Percentiles rank a stretch among this genome's conserved stretches.
phyloP scores from a whole-genome alignment of 1,284 basidiomycete genomes.

The Jaminaea rosea region DNA sequence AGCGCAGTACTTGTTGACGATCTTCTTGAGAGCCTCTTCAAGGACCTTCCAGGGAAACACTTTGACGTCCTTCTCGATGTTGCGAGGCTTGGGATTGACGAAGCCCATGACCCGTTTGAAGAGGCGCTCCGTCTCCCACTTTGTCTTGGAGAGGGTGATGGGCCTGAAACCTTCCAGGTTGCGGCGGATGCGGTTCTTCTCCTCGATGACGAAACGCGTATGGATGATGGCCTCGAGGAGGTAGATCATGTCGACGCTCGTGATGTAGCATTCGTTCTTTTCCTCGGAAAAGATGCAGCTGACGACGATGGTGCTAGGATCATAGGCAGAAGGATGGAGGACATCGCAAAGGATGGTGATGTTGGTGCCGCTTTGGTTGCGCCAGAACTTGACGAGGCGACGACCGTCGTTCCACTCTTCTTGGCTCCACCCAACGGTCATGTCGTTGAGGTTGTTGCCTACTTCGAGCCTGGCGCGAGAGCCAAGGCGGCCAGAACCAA shows the following conservation, averaged over 20 bases:
- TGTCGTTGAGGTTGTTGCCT: conserved; percentile 51
- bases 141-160: conserved; percentile 78
- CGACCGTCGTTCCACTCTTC: conserved; percentile 52
- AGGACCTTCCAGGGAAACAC: conserved; percentile 87
- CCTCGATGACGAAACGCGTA: conserved; percentile 76
- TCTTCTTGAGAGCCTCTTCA: conserved; percentile 74
- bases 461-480: conserved; percentile 41
- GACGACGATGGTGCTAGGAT: conserved; percentile 52
- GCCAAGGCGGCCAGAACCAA: too few relatives aligned
- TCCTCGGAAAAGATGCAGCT: conserved; percentile 85
- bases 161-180: conserved; percentile 88
- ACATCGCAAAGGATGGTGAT: too few relatives aligned
- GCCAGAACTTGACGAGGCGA: conserved; percentile 54
- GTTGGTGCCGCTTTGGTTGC: conserved; percentile 51
- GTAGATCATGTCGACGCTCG: conserved; percentile 89
- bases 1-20: conserved; percentile 72
- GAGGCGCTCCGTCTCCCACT: conserved; percentile 68
- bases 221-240: conserved; percentile 79
- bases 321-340: conserved; percentile 48
- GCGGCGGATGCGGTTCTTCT: conserved; percentile 89
- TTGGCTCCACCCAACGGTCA: conserved; percentile 54
- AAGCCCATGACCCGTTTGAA: conserved; percentile 94
- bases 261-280: conserved; percentile 68
- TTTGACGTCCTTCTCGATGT: conserved; percentile 96
- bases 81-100: conserved; percentile 81